Evolutionary conservation across 2,329 filamentous ascomycete genomes (phyloP).

Genomic region (Pseudocercospora eumusae): DNA sequence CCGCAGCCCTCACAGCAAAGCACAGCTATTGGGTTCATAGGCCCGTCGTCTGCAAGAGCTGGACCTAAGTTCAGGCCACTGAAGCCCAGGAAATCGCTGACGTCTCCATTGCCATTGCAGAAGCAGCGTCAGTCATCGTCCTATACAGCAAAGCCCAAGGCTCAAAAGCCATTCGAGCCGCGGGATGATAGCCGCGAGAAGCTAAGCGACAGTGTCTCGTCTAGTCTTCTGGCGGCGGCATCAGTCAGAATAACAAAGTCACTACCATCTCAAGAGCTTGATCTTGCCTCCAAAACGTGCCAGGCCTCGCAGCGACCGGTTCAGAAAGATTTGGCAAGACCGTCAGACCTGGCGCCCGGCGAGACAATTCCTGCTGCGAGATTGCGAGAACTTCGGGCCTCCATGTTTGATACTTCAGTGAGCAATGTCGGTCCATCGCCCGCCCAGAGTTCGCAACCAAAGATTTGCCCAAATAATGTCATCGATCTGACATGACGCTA

Average conservation of each 20-base stretch:
- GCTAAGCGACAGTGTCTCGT: background rate
- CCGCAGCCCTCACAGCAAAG: background rate
- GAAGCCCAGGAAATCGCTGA: background rate
- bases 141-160: background rate
- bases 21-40: background rate
- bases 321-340: background rate
- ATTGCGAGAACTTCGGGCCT: constrained; percentile 11
- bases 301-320: background rate
- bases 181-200: background rate
- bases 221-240: background rate
- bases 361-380: constrained; percentile 7
- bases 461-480: background rate
- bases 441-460: background rate
- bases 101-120: background rate
- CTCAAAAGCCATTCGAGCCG: background rate
- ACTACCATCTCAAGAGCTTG: background rate
- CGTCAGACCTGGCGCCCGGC: background rate
- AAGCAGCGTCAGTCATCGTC: background rate
- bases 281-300: background rate
- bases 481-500: constrained; percentile 26
- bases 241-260: too few species aligned
- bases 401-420: background rate
- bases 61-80: constrained; percentile 3
- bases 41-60: background rate
- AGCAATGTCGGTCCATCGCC: background rate